phyloP scores from a whole-genome alignment of 2,329 filamentous ascomycete species.

The Ophiostoma montium region DNA sequence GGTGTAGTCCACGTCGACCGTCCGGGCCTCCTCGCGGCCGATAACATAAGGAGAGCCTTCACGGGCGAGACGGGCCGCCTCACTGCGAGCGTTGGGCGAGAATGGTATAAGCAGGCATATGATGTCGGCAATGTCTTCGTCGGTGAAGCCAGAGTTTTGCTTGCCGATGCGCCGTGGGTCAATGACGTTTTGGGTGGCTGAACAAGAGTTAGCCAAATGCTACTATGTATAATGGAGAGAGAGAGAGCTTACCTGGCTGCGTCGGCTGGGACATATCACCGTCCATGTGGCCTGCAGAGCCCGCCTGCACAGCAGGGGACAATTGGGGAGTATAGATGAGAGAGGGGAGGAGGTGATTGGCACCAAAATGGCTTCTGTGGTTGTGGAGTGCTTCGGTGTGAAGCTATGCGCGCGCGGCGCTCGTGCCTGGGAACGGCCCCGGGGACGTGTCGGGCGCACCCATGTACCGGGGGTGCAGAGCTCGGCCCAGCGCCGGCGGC shows the following conservation, averaged over 20 bases:
- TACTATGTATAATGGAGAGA: not conserved
- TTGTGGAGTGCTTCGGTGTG: not conserved
- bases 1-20: conserved; percentile 36
- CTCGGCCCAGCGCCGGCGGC: not conserved
- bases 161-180: conserved; percentile 69
- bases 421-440: conserved; percentile 4
- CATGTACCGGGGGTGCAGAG: conserved; percentile 1
- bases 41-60: conserved; percentile 35
- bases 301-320: not conserved
- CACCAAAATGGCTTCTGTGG: not conserved
- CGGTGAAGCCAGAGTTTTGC: conserved; percentile 69
- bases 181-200: conserved; percentile 62
- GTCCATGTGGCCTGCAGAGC: conserved; percentile 10
- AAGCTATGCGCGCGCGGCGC: not conserved
- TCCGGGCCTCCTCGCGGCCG: conserved; percentile 32
- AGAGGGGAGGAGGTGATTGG: not conserved
- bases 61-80: conserved; percentile 42
- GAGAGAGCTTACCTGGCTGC: conserved; percentile 10
- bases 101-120: conserved; percentile 77
- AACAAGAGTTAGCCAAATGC: no score
- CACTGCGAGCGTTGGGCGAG: conserved; percentile 55
- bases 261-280: conserved; percentile 13
- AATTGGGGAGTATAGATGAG: not conserved
- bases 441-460: not conserved
- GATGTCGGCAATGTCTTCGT: conserved; percentile 75